phyloP scores from a whole-genome alignment of 768 basidiomycete genomes.

The Lactarius tabidus region DNA sequence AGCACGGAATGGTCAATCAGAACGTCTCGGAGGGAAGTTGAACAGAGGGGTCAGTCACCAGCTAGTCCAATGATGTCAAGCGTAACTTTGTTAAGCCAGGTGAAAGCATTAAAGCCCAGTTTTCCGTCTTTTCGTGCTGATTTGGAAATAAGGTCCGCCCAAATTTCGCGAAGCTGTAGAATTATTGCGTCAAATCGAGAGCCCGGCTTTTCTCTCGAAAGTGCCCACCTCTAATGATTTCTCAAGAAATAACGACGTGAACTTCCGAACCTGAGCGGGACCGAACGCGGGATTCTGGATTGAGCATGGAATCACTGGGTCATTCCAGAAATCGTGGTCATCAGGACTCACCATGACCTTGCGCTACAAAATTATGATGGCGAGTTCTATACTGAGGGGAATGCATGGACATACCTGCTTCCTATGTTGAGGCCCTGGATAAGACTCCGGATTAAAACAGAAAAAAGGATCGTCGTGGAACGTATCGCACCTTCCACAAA shows the following conservation, averaged over 20 bases:
- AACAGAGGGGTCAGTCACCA: slow-evolving; percentile 12
- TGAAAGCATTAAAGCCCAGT: slow-evolving; percentile 16
- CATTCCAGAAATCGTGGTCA: neutral
- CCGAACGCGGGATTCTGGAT: slow-evolving; percentile 30
- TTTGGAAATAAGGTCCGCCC: slow-evolving; percentile 21
- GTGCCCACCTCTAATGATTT: slow-evolving; percentile 27
- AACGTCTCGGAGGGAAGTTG: neutral
- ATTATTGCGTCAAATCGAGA: no score
- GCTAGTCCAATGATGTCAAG: slow-evolving; percentile 30
- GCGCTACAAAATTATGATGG: neutral
- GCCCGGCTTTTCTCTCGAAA: neutral
- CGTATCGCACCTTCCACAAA: slow-evolving; percentile 20
- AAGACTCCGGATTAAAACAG: neutral
- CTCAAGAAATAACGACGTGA: slow-evolving; percentile 26
- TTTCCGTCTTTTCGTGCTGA: slow-evolving; percentile 16
- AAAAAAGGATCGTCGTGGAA: neutral
- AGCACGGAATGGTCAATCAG: neutral
- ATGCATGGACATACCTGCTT: slow-evolving; percentile 6
- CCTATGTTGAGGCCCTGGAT: slow-evolving; percentile 14
- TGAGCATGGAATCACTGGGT: neutral
- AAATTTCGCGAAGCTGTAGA: slow-evolving; percentile 33
- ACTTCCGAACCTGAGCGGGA: slow-evolving; percentile 27
- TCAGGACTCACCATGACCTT: slow-evolving; percentile 11
- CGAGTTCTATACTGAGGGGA: neutral
- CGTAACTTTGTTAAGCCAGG: slow-evolving; percentile 27